phyloP scores from a whole-genome alignment of 176 grass and related monocot genomes.

The Thinopyrum elongatum region DNA sequence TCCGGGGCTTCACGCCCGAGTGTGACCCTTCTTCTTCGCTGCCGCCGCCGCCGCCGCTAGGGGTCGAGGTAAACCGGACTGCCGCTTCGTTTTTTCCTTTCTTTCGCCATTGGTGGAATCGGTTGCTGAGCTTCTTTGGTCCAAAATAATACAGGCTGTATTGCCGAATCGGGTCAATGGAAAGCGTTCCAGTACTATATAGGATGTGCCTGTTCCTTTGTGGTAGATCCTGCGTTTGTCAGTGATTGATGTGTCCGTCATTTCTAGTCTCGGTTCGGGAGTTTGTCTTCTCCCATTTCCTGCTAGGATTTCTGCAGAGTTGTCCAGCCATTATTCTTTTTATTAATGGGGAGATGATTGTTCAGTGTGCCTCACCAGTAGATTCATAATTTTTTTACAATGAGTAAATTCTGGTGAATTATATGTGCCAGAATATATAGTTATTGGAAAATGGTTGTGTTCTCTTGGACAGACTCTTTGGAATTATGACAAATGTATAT shows the following conservation, averaged over 20 bases:
- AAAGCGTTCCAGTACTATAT: background rate
- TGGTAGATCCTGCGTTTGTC: slow-evolving; percentile 25
- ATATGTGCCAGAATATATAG: background rate
- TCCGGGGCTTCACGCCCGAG: slow-evolving; percentile 41
- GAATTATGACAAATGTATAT: background rate
- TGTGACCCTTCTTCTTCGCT: slow-evolving; percentile 17
- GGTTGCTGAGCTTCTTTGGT: background rate
- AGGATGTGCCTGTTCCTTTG: background rate
- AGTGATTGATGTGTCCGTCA: background rate
- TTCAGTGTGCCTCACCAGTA: background rate
- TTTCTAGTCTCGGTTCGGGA: background rate
- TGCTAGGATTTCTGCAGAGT: background rate
- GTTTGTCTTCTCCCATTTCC: background rate
- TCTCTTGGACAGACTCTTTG: background rate
- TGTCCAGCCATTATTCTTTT: background rate
- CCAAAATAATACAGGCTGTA: background rate
- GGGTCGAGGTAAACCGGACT: slow-evolving; percentile 21
- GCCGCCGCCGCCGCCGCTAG: background rate
- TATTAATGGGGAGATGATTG: background rate
- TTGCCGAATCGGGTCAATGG: background rate
- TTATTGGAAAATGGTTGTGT: background rate
- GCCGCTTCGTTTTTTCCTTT: too few species aligned
- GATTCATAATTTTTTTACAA: background rate
- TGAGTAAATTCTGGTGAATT: background rate
- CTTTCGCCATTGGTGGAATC: background rate